phyloP scores from a whole-genome alignment of 1,139 yeast genomes.

The Meyerozyma smithsonii region DNA sequence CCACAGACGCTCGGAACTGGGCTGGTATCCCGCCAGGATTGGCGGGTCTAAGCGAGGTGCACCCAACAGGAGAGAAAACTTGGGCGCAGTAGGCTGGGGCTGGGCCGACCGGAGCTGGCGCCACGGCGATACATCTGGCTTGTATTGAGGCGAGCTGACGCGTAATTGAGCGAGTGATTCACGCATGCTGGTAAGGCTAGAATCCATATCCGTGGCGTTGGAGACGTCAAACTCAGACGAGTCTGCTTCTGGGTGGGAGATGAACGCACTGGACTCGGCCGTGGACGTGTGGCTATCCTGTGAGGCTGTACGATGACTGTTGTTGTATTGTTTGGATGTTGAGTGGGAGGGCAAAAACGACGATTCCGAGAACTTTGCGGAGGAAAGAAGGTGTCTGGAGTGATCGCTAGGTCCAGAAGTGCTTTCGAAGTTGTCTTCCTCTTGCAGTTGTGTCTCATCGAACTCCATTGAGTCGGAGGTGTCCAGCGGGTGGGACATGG shows the following conservation, averaged over 20 bases:
- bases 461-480: not conserved
- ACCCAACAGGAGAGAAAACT: not conserved
- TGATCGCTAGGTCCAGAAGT: not conserved
- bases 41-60: not conserved
- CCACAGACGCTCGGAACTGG: not conserved
- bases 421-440: not conserved
- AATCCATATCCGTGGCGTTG: slow-evolving; percentile 14
- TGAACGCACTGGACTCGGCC: slow-evolving; percentile 27
- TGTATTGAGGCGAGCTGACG: not conserved
- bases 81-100: not conserved
- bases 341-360: not conserved
- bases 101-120: not conserved
- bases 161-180: slow-evolving; percentile 18
- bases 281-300: not conserved
- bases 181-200: slow-evolving; percentile 20
- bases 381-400: not conserved
- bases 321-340: not conserved
- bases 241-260: slow-evolving; percentile 20
- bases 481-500: not conserved
- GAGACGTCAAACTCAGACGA: slow-evolving; percentile 5
- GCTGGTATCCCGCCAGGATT: no score
- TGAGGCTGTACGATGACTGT: not conserved
- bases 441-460: not conserved
- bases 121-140: not conserved
- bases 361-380: not conserved